These are phyloP conservation scores for Chlamydomonas sphaeroides DNA, from an alignment of 139 green algal species.

Conservation along the genomic window DNA sequence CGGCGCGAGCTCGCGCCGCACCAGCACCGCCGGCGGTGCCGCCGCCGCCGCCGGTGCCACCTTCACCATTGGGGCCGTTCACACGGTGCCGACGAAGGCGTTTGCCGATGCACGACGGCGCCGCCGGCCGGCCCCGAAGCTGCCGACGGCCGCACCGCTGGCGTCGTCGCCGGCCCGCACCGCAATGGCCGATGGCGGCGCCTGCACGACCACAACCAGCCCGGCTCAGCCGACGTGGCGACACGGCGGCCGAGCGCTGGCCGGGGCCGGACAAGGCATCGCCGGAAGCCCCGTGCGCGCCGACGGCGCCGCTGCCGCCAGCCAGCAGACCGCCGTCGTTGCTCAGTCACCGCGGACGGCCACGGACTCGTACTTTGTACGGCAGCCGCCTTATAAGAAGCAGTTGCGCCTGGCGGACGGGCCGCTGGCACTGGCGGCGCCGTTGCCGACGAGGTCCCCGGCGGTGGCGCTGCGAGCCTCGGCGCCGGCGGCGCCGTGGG, in stretches of 20 bases:
- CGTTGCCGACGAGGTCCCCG: too few relatives aligned
- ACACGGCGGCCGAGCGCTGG: conserved; percentile 22
- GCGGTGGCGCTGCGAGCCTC: too few relatives aligned
- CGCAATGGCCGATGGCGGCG: neutral
- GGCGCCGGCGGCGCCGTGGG: too few relatives aligned
- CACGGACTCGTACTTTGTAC: neutral
- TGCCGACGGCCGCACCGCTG: neutral
- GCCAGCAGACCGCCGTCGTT: neutral
- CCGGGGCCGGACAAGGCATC: neutral
- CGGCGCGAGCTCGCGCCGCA: neutral
- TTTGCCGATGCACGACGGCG: too few relatives aligned
- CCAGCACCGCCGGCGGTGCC: neutral
- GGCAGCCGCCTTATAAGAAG: conserved; percentile 26
- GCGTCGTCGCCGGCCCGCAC: neutral
- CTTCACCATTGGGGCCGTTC: neutral
- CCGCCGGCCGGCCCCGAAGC: too few relatives aligned
- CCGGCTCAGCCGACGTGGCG: conserved; percentile 26
- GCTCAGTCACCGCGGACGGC: neutral
- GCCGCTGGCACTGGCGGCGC: too few relatives aligned
- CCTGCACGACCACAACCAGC: too few relatives aligned
- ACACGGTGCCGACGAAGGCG: conserved; percentile 12
- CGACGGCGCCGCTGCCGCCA: neutral
- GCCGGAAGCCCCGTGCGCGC: neutral
- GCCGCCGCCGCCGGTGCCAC: neutral
- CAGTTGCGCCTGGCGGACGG: neutral